phyloP scores from a whole-genome alignment of 192 early-diverging fungal species.

The Coemansia sp. region DNA sequence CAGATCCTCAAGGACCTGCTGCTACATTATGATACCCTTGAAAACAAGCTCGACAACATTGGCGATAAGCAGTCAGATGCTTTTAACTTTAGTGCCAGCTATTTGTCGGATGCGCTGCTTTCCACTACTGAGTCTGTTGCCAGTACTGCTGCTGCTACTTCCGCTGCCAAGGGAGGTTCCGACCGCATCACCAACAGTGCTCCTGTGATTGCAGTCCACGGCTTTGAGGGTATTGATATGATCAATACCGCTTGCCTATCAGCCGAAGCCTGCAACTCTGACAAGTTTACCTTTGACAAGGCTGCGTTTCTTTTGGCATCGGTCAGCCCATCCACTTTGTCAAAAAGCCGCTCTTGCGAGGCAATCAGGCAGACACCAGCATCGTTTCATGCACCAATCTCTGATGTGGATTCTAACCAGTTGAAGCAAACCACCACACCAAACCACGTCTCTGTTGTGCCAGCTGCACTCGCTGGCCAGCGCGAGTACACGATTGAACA shows the following conservation, averaged over 20 bases:
- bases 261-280: neutral
- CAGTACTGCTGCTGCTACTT: neutral
- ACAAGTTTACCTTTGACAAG: neutral
- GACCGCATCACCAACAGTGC: no score
- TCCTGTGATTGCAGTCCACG: no score
- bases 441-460: slow-evolving; percentile 34
- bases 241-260: neutral
- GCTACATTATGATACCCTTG: slow-evolving; percentile 21
- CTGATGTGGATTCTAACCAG: slow-evolving; percentile 11
- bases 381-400: slow-evolving; percentile 4
- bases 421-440: slow-evolving; percentile 2
- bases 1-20: slow-evolving; percentile 40
- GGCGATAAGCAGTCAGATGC: neutral
- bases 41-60: neutral
- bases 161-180: neutral
- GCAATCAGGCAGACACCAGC: neutral
- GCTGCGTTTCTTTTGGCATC: slow-evolving; percentile 14
- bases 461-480: slow-evolving; percentile 20
- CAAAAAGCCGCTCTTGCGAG: neutral
- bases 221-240: no score
- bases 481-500: slow-evolving; percentile 49
- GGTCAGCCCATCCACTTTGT: slow-evolving; percentile 2
- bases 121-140: neutral
- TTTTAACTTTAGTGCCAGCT: no score
- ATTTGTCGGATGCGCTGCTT: neutral